A percentile compares a stretch with the other conserved stretches of the same genome.
phyloP scores from a whole-genome alignment of 352 stramenopile genomes.

The Plasmopara muralis region DNA sequence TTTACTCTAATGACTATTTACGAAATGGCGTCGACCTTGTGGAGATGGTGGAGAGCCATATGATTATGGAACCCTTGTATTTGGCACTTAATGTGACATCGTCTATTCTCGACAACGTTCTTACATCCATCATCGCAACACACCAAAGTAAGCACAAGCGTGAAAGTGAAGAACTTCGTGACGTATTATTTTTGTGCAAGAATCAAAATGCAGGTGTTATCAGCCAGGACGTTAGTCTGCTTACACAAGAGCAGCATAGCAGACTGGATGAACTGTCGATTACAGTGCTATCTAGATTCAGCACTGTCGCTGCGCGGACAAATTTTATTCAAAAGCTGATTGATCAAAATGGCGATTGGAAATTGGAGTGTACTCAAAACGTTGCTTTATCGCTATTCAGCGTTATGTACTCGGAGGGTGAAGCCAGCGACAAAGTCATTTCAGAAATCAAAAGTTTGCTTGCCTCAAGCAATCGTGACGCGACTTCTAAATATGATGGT shows the following conservation, averaged over 20 bases:
- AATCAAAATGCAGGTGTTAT: constrained; percentile 9
- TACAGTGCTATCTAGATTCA: constrained; percentile 17
- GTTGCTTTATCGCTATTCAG: constrained; percentile 23
- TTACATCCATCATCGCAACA: constrained; percentile 12
- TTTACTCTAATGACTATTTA: constrained; percentile 35
- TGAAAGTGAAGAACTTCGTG: constrained; percentile 19
- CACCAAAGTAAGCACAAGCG: constrained; percentile 9
- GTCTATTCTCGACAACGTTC: constrained; percentile 18
- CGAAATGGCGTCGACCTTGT: constrained; percentile 18
- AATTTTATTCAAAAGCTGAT: constrained; percentile 15
- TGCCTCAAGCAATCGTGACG: constrained; percentile 14
- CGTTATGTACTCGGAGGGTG: constrained; percentile 6
- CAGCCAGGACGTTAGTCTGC: constrained; percentile 9
- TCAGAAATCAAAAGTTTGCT: constrained; percentile 19
- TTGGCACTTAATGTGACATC: constrained; percentile 28
- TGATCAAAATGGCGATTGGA: constrained; percentile 21
- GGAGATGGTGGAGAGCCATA: constrained; percentile 36
- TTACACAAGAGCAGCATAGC: constrained; percentile 24
- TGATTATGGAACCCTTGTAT: constrained; percentile 45
- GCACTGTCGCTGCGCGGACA: constrained; percentile 11
- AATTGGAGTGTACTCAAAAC: constrained; percentile 15
- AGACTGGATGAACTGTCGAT: constrained; percentile 25
- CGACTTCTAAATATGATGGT: constrained; percentile 1
- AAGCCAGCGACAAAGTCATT: constrained; percentile 11
- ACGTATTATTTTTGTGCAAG: constrained; percentile 38